Evolutionary conservation across 2,329 filamentous ascomycete species (phyloP).

Genomic region (Epichloe bromicola): DNA sequence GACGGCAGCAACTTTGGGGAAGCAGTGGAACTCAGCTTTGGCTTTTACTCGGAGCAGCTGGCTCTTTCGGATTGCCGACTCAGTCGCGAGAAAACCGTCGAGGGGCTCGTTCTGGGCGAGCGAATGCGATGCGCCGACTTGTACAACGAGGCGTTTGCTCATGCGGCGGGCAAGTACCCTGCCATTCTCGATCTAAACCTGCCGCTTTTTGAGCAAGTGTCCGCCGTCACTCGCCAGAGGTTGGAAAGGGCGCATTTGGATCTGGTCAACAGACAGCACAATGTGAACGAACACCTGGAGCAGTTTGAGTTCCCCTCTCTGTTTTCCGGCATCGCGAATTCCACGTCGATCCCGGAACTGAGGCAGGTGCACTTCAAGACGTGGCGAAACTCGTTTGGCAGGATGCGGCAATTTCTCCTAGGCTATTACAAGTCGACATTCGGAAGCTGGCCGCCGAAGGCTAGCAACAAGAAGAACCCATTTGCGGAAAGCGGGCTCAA

Average conservation of each 20-base stretch:
- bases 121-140: constrained; percentile 68
- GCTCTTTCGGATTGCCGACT: constrained; percentile 65
- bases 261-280: constrained; percentile 57
- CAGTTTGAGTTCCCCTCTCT: constrained; percentile 86
- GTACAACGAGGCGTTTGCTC: constrained; percentile 85
- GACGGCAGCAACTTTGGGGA: constrained; percentile 48
- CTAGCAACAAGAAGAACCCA: constrained; percentile 79
- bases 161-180: constrained; percentile 77
- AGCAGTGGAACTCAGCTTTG: constrained; percentile 50
- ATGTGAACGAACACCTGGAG: constrained; percentile 59
- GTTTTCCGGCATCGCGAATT: constrained; percentile 78
- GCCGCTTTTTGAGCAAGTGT: constrained; percentile 58
- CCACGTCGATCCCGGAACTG: constrained; percentile 63
- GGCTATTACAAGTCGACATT: constrained; percentile 49
- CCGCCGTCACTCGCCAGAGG: constrained; percentile 58
- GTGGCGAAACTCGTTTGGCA: constrained; percentile 65
- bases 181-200: constrained; percentile 54
- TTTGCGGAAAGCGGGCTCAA: constrained; percentile 81
- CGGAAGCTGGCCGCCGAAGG: constrained; percentile 78
- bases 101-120: constrained; percentile 81
- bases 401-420: constrained; percentile 61
- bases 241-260: constrained; percentile 74
- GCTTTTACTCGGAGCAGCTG: constrained; percentile 65
- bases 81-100: constrained; percentile 78
- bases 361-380: constrained; percentile 70